These are phyloP conservation scores for Castanea mollissima DNA, from an alignment of 306 rosid genomes.

Conservation along the genomic window DNA sequence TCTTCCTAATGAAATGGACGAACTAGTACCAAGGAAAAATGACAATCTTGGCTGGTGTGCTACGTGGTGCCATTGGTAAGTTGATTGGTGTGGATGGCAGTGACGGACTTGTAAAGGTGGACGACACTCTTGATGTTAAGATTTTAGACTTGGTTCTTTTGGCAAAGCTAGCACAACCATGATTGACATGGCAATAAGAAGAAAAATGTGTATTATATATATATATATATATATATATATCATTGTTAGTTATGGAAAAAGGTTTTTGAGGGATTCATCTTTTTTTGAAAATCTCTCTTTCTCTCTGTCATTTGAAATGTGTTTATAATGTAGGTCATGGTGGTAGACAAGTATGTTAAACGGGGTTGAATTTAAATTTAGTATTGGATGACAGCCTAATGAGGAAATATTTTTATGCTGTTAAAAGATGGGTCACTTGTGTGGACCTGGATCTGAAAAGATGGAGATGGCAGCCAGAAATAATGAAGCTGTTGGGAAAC, in stretches of 20 bases:
- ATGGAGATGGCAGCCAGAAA: too few relatives aligned
- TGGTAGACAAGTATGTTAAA: background rate
- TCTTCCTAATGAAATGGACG: constrained; percentile 69
- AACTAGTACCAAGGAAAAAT: constrained; percentile 71
- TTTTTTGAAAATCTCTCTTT: too few relatives aligned
- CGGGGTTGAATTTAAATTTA: too few relatives aligned
- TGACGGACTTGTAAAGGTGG: constrained; percentile 95
- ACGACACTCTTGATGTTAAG: constrained; percentile 89
- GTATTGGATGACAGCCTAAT: too few relatives aligned
- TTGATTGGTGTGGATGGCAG: constrained; percentile 97
- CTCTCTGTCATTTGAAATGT: too few relatives aligned
- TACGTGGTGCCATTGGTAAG: constrained; percentile 92
- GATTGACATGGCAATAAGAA: constrained; percentile 19
- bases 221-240: background rate
- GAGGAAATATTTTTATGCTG: too few relatives aligned
- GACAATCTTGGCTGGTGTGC: constrained; percentile 83
- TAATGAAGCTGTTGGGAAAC: too few relatives aligned
- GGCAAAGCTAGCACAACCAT: constrained; percentile 73
- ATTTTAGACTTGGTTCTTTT: constrained; percentile 79
- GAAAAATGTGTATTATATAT: constrained; percentile 1
- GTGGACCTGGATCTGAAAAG: too few relatives aligned
- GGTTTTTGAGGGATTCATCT: background rate
- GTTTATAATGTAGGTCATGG: background rate
- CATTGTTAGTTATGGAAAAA: background rate
- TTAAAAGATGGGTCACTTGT: too few relatives aligned